Evolutionary conservation across 257 asterid species (phyloP), one percentile per base, ranked within the genome.

Genomic region (Capsicum baccatum): DNA sequence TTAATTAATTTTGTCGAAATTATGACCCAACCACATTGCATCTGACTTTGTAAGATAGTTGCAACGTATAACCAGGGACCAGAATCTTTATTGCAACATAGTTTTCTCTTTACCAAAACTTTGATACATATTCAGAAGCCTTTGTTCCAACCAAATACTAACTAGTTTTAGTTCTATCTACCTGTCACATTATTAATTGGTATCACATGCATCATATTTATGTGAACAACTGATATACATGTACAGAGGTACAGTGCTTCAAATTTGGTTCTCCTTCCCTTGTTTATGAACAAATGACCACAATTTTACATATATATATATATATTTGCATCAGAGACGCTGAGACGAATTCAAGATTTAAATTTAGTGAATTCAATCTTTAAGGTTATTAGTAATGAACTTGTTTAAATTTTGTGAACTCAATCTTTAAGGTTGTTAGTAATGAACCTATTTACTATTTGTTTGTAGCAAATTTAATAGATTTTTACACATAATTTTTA

Each of bases 101-200:
- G 44, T 76, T 76, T 76, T 76, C 64, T 26, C 14, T 52, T 52
- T 50, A 52, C 63, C 63, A 52, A 76, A 76, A 26, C 0, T 3
- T 14, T 54, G 13, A 76, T 52, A 14, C 8, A 11, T 26, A 76
- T 52, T 52, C 64, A 52, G 81, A 26, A 52, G 44, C 60, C 60
- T 47, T 71, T 47, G n/a, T 71, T 71, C 58, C 58, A 71, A n/a
- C 58, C 58, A 21, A 76, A 76, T 78, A 50, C 19, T 54, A 69
- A 55, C 63, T 52, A 76, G 81, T 76, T 50, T 26, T 52, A 52
- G 48, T 78, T 52, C 50, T 37, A 78, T 78, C 64, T 55, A 54
- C 37, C 81, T 78, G 81, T 54, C 50, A 78, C 81, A 52, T 54
- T 78, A 78, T 78, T 78, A 54, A 78, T 69, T 76, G 81, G 19